Conservation (phyloP, 352 stramenopile genomes). For the Globisporangium splendens region DNA sequence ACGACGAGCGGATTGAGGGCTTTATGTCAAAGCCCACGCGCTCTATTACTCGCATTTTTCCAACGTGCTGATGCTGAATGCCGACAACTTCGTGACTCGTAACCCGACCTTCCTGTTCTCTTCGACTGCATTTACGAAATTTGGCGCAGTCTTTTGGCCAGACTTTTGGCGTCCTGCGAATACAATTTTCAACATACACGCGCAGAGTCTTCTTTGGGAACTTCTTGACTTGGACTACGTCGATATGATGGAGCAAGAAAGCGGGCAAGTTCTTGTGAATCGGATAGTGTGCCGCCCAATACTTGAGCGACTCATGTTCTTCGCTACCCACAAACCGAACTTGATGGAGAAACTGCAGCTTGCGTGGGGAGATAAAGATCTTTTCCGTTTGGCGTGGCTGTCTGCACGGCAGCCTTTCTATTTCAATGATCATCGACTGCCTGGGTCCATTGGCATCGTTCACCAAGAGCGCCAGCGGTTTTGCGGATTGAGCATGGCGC, state of each 20-base stretch:
- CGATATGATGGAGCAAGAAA: conserved; percentile 51
- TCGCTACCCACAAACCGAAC: conserved; percentile 36
- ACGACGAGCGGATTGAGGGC: conserved; percentile 39
- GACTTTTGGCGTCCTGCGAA: conserved; percentile 23
- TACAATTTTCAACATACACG: conserved; percentile 58
- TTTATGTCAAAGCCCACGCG: conserved; percentile 50
- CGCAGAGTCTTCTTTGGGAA: conserved; percentile 55
- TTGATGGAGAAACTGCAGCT: conserved; percentile 48
- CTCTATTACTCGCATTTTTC: conserved; percentile 50
- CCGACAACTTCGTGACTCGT: conserved; percentile 41
- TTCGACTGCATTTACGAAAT: conserved; percentile 21
- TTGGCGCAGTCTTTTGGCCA: conserved; percentile 36
- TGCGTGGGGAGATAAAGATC: conserved; percentile 54
- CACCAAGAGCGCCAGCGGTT: conserved; percentile 31
- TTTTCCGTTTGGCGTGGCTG: conserved; percentile 52
- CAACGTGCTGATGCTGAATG: conserved; percentile 42
- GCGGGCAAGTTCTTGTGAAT: conserved; percentile 44
- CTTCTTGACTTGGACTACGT: conserved; percentile 36
- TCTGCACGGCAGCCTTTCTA: conserved; percentile 26
- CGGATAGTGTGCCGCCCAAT: conserved; percentile 22
- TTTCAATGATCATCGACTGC: conserved; percentile 35
- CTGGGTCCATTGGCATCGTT: conserved; percentile 38
- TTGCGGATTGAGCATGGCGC: conserved; percentile 49
- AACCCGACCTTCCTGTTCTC: conserved; percentile 44
- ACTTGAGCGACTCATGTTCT: conserved; percentile 47